Conservation (phyloP, 176 grass and related monocot species). For the Neostapfia colusana region DNA sequence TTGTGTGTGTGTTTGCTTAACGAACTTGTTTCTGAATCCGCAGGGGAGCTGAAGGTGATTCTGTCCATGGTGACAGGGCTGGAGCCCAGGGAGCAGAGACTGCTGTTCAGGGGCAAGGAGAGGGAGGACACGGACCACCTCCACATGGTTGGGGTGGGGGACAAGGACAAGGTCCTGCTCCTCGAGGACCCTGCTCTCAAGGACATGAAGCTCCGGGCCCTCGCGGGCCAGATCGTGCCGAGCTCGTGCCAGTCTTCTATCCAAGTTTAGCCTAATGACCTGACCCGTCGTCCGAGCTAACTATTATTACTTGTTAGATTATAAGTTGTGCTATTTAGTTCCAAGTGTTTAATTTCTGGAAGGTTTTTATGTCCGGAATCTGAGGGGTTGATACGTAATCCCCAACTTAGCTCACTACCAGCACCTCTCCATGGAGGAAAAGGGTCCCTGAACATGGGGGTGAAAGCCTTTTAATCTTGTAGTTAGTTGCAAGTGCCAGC, state of each 20-base stretch:
- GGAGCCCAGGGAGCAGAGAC: slow-evolving; percentile 77
- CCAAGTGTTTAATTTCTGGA: slow-evolving; percentile 32
- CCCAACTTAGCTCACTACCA: slow-evolving; percentile 26
- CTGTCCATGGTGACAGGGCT: slow-evolving; percentile 65
- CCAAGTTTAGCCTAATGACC: slow-evolving; percentile 15
- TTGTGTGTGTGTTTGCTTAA: background rate
- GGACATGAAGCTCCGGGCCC: slow-evolving; percentile 55
- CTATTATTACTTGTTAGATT: background rate
- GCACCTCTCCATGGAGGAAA: slow-evolving; percentile 47
- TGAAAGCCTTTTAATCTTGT: slow-evolving; percentile 39
- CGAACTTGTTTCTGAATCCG: background rate
- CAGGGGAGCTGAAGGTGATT: slow-evolving; percentile 81
- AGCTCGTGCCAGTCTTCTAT: slow-evolving; percentile 44
- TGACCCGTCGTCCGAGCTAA: background rate
- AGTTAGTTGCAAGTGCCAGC: slow-evolving; percentile 44
- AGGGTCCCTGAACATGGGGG: slow-evolving; percentile 33
- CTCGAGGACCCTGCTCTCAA: slow-evolving; percentile 69
- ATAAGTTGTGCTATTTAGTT: background rate
- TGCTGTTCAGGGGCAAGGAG: slow-evolving; percentile 90
- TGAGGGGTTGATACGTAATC: slow-evolving; percentile 25
- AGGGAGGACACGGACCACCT: slow-evolving; percentile 79
- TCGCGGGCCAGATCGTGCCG: background rate
- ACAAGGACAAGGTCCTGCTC: slow-evolving; percentile 81
- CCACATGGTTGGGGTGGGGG: slow-evolving; percentile 74
- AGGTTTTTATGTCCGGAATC: slow-evolving; percentile 41